These are phyloP conservation scores for Martiniozyma asiatica DNA, from an alignment of 1,139 yeast species.

Conservation along the genomic window DNA sequence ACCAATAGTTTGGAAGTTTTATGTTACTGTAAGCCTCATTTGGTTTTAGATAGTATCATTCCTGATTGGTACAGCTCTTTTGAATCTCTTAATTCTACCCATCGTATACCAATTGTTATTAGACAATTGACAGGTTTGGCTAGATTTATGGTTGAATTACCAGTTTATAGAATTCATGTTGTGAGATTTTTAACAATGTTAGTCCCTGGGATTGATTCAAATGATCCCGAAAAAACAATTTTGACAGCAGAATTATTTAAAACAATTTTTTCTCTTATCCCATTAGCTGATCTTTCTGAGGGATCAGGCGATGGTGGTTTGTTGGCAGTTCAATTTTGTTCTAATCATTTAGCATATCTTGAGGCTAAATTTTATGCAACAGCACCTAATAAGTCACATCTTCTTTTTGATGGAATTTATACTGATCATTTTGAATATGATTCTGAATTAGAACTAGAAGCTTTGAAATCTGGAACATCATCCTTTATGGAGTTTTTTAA, in stretches of 20 bases:
- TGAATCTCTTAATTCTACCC: slow-evolving; percentile 67
- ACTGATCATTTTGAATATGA: slow-evolving; percentile 25
- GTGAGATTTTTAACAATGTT: slow-evolving; percentile 60
- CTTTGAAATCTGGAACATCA: slow-evolving; percentile 64
- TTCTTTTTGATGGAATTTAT: slow-evolving; percentile 12
- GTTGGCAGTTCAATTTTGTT: slow-evolving; percentile 65
- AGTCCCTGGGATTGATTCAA: slow-evolving; percentile 78
- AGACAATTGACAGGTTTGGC: slow-evolving; percentile 55
- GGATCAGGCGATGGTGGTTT: slow-evolving; percentile 33
- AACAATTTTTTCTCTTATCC: slow-evolving; percentile 60
- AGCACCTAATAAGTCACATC: slow-evolving; percentile 15
- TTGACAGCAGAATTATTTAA: slow-evolving; percentile 62
- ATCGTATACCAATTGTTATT: slow-evolving; percentile 66
- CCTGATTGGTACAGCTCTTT: slow-evolving; percentile 77
- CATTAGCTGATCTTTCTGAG: slow-evolving; percentile 43
- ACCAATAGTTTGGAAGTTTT: slow-evolving; percentile 51
- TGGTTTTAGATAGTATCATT: slow-evolving; percentile 52
- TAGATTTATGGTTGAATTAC: slow-evolving; percentile 54
- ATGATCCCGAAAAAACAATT: slow-evolving; percentile 68
- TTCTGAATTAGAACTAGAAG: slow-evolving; percentile 35
- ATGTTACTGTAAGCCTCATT: slow-evolving; percentile 50
- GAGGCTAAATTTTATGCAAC: slow-evolving; percentile 27
- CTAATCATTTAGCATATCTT: slow-evolving; percentile 44
- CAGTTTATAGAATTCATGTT: slow-evolving; percentile 65
- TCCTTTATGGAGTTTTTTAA: slow-evolving; percentile 54